Evolutionary conservation across 108 stramenopile genomes (phyloP).

Genomic region (Cyclostephanos tholiformis): DNA sequence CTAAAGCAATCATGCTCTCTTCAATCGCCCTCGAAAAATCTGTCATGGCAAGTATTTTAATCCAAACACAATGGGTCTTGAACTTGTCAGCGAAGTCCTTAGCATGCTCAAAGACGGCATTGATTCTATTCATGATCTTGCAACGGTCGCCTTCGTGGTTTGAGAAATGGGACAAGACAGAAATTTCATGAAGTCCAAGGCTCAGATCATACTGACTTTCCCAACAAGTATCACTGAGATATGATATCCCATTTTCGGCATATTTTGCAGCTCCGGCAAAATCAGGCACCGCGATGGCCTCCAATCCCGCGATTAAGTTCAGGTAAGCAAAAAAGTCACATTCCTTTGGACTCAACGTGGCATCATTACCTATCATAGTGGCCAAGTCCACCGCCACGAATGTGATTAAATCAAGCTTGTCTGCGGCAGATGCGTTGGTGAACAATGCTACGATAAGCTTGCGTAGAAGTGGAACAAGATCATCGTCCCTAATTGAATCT

Average conservation of each 20-base stretch:
- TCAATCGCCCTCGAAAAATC: conserved; percentile 19
- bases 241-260: conserved; percentile 23
- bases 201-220: conserved; percentile 31
- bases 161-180: conserved; percentile 20
- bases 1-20: conserved; percentile 16
- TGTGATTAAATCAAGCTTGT: conserved; percentile 9
- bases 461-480: conserved; percentile 11
- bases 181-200: conserved; percentile 21
- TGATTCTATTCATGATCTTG: conserved; percentile 11
- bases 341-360: background rate
- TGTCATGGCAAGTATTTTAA: conserved; percentile 9
- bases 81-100: conserved; percentile 25
- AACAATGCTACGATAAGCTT: conserved; percentile 18
- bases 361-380: conserved; percentile 22
- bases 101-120: conserved; percentile 25
- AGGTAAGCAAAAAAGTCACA: conserved; percentile 21
- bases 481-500: conserved; percentile 6
- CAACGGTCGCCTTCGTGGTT: background rate
- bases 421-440: conserved; percentile 9
- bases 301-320: conserved; percentile 23
- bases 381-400: conserved; percentile 30
- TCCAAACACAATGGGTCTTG: conserved; percentile 23
- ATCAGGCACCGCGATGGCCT: conserved; percentile 25
- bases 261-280: conserved; percentile 26
- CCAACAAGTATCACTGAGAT: conserved; percentile 33